These are phyloP conservation scores for Neofusicoccum parvum DNA, from an alignment of 2,329 filamentous ascomycete genomes.

Conservation along the genomic window DNA sequence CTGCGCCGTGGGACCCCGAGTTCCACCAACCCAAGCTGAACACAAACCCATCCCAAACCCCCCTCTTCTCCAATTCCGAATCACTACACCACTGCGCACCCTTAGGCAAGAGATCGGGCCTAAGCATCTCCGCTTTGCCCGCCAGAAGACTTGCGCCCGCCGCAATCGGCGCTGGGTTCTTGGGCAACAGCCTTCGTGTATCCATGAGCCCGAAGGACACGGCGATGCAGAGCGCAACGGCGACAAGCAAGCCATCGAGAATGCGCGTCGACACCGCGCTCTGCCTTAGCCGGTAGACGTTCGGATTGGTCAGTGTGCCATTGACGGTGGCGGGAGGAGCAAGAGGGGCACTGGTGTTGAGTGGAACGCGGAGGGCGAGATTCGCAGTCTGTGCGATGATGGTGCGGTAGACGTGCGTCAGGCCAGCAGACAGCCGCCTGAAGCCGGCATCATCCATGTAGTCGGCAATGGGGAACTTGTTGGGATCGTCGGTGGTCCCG, in stretches of 20 bases:
- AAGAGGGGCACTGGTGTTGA: neutral
- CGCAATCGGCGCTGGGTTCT: neutral
- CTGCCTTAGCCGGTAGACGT: neutral
- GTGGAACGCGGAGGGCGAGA: neutral
- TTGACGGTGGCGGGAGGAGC: neutral
- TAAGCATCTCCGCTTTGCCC: neutral
- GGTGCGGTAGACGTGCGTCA: neutral
- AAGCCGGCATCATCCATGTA: conserved; percentile 4
- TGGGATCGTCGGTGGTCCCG: neutral
- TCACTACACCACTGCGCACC: conserved; percentile 1
- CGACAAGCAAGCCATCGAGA: neutral
- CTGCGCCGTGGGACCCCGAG: neutral
- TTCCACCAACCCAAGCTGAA: conserved; percentile 5
- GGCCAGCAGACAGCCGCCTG: neutral
- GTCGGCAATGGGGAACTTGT: neutral
- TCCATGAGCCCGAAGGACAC: neutral
- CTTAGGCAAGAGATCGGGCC: neutral
- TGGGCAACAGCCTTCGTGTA: neutral
- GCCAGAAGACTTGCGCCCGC: neutral
- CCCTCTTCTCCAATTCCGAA: neutral
- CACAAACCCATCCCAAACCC: neutral
- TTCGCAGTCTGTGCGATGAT: conserved; percentile 2
- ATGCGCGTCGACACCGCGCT: neutral
- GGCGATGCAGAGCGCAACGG: neutral
- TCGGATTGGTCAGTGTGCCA: neutral